Evolutionary conservation across 169 alveolate genomes (phyloP).

Genomic region (Cyclospora cayetanensis): DNA sequence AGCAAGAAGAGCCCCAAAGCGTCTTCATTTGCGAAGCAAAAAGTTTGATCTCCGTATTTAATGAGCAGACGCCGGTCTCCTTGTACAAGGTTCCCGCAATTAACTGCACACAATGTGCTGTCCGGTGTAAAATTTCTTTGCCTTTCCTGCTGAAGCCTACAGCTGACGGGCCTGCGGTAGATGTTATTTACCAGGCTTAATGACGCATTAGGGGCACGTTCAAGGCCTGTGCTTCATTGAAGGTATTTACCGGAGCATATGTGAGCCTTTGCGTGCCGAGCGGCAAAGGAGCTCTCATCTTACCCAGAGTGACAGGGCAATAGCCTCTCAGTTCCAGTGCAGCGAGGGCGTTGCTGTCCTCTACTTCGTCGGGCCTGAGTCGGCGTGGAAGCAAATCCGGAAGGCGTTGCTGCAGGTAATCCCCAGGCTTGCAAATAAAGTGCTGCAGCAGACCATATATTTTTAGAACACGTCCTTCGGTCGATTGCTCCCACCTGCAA

Average conservation of each 20-base stretch:
- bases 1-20: not conserved
- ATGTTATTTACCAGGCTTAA: too few relatives aligned
- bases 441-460: constrained; percentile 21
- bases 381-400: constrained; percentile 48
- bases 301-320: constrained; percentile 50
- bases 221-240: not conserved
- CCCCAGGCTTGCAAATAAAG: constrained; percentile 21
- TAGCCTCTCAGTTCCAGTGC: constrained; percentile 25
- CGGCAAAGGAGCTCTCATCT: too few relatives aligned
- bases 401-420: constrained; percentile 30
- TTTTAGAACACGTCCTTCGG: too few relatives aligned
- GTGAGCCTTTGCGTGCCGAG: too few relatives aligned
- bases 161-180: too few relatives aligned
- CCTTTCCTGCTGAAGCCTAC: too few relatives aligned
- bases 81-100: constrained; percentile 11
- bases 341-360: not conserved
- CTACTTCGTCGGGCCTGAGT: not conserved
- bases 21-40: constrained; percentile 16
- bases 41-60: not conserved
- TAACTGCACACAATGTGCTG: not conserved
- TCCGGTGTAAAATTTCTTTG: too few relatives aligned
- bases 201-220: not conserved
- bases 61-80: constrained; percentile 31
- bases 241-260: too few relatives aligned
- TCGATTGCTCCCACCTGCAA: too few relatives aligned